Evolutionary conservation across 2,329 filamentous ascomycete species (phyloP).

Genomic region (Penicillium sp.): DNA sequence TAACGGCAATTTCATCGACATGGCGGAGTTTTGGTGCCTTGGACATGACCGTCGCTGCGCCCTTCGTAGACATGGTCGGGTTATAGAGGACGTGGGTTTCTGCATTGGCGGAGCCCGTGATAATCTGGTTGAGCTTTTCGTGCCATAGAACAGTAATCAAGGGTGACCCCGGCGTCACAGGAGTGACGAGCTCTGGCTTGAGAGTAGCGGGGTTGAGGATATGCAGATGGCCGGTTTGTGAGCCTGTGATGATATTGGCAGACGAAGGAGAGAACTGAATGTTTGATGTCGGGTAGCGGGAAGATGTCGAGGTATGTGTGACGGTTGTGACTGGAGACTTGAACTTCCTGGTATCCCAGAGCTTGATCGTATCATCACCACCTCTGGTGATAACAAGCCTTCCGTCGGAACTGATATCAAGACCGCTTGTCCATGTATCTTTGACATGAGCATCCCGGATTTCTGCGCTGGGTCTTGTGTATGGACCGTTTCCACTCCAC

Average conservation of each 20-base stretch:
- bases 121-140: slow-evolving; percentile 88
- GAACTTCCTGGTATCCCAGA: slow-evolving; percentile 97
- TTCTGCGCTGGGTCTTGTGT: slow-evolving; percentile 75
- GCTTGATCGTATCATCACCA: slow-evolving; percentile 87
- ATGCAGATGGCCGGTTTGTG: slow-evolving; percentile 78
- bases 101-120: slow-evolving; percentile 88
- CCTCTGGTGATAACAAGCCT: slow-evolving; percentile 86
- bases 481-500: slow-evolving; percentile 88
- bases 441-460: slow-evolving; percentile 77
- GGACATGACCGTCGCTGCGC: slow-evolving; percentile 85
- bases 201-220: slow-evolving; percentile 93
- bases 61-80: slow-evolving; percentile 74
- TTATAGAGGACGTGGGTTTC: slow-evolving; percentile 90
- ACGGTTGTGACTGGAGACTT: slow-evolving; percentile 81
- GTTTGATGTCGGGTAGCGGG: slow-evolving; percentile 78
- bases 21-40: slow-evolving; percentile 92
- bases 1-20: slow-evolving; percentile 90
- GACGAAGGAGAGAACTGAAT: slow-evolving; percentile 86
- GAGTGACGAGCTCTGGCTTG: slow-evolving; percentile 76
- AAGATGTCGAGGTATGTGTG: slow-evolving; percentile 75
- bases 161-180: slow-evolving; percentile 79
- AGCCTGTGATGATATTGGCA: slow-evolving; percentile 84
- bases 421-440: slow-evolving; percentile 85
- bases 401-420: slow-evolving; percentile 89
- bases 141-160: slow-evolving; percentile 90